phyloP scores from a whole-genome alignment of 2,329 filamentous ascomycete genomes.

The Grosmannia serpens region DNA sequence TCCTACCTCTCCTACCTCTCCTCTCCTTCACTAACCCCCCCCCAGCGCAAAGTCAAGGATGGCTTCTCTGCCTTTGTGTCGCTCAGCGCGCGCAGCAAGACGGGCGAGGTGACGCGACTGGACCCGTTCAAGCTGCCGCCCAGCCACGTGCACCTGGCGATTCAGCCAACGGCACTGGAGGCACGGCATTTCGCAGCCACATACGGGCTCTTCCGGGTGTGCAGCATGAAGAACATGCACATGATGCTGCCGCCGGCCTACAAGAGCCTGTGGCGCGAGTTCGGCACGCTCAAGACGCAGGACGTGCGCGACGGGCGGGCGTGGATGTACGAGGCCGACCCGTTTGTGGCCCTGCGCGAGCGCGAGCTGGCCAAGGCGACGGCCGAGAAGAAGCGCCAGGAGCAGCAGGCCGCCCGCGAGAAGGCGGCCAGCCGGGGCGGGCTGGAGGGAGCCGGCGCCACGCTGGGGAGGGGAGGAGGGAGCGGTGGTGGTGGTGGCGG shows the following conservation, averaged over 20 bases:
- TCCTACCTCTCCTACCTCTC: neutral
- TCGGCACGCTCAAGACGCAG: slow-evolving; percentile 67
- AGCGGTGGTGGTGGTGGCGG: slow-evolving; percentile 4
- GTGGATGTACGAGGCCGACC: slow-evolving; percentile 94
- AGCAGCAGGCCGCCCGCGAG: slow-evolving; percentile 54
- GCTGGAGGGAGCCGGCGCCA: slow-evolving; percentile 26
- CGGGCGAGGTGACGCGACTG: slow-evolving; percentile 60
- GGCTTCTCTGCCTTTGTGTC: slow-evolving; percentile 75
- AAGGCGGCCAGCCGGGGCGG: slow-evolving; percentile 53
- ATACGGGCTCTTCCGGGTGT: slow-evolving; percentile 82
- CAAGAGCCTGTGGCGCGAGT: slow-evolving; percentile 83
- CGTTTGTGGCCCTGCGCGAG: slow-evolving; percentile 71
- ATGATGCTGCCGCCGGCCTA: slow-evolving; percentile 89
- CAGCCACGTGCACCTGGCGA: slow-evolving; percentile 63
- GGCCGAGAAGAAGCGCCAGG: slow-evolving; percentile 68
- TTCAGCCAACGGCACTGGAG: slow-evolving; percentile 71
- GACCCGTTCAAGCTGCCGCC: slow-evolving; percentile 74
- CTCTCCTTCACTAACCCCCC: no score
- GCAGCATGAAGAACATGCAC: slow-evolving; percentile 91
- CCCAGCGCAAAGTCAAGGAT: slow-evolving; percentile 50
- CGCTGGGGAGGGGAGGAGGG: slow-evolving; percentile 19
- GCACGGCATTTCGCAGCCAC: slow-evolving; percentile 88
- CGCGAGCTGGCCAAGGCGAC: slow-evolving; percentile 65
- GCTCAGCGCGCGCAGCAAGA: slow-evolving; percentile 70
- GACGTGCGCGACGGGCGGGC: slow-evolving; percentile 68